phyloP scores from a whole-genome alignment of 306 rosid species.

The Nissolia schottii region DNA sequence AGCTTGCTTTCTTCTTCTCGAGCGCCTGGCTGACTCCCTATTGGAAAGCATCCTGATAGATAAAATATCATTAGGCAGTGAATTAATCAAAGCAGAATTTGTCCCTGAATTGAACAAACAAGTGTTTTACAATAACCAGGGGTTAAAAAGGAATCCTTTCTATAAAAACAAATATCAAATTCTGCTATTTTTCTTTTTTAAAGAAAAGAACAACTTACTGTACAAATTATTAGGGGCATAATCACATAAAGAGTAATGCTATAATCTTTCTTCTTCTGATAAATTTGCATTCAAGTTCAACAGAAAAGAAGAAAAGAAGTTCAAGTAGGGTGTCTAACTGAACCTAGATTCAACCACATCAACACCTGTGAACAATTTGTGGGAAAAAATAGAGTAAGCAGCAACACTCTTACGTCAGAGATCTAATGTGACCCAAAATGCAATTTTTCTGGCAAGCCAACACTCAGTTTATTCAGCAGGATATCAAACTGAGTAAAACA shows the following conservation, averaged over 20 bases:
- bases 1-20: slow-evolving; percentile 97
- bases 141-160: not conserved
- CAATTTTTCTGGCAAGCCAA: slow-evolving; percentile 10
- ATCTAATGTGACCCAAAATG: slow-evolving; percentile 3
- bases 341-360: slow-evolving; percentile 12
- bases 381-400: not conserved
- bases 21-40: slow-evolving; percentile 98
- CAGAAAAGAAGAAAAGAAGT: not conserved
- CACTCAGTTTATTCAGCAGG: slow-evolving; percentile 13
- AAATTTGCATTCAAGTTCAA: not conserved
- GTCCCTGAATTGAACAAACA: not conserved
- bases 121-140: not conserved
- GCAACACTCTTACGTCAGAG: not conserved
- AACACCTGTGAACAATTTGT: slow-evolving; percentile 5
- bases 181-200: not conserved
- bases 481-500: slow-evolving; percentile 9
- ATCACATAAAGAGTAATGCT: not conserved
- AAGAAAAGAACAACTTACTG: not conserved
- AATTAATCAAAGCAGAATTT: slow-evolving; percentile 8
- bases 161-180: not conserved
- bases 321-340: not conserved
- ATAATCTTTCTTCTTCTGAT: not conserved
- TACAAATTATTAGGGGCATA: slow-evolving; percentile 4
- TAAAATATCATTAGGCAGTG: slow-evolving; percentile 13
- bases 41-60: slow-evolving; percentile 92